Base-by-base conservation (phyloP, 306 rosid genomes). In the Pyrus bretschneideri region DNA sequence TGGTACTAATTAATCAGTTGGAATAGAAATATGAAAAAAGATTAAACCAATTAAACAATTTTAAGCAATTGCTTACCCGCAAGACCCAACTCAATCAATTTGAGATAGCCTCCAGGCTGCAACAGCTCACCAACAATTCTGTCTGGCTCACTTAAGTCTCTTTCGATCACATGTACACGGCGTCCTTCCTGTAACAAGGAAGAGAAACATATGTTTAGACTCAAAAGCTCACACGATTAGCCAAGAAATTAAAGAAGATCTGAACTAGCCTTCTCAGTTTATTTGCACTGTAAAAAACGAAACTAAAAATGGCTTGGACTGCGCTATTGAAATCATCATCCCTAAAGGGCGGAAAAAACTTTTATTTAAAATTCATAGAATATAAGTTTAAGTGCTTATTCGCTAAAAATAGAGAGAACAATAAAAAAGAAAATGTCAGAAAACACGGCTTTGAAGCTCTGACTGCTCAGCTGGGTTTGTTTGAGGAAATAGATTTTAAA, bases 41-140 rank as follows among this genome's bases (percentile, higher is more conserved):
- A 59, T 1, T 17, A 0, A 35, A 10, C 46, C 11, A 57, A 22
- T 12, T 7, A 63, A 63, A 64, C 3, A 31, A 31, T 18, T 7
- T 42, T 42, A 57, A 38, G 33, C 21, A 25, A 38, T 57, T 74
- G 58, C 84, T 78, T 87, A 93, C 98, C 98, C 70, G 86, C 78
- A 58, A 93, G 91, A 70, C 89, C 93, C 81, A 93, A 84, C 57
- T 91, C 97, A 54, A 87, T 63, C 74, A 91, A 76, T 81, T 85
- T 90, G 29, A 93, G 84, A 83, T 93, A 93, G 11, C 98, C 97
- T 5, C 98, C 97, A 22, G 98, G 98, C 79, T 93, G 94, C 44
- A 93, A 83, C 76, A 93, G 79, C 80, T 93, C 98, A 35, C 97
- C 97, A 25, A 90, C 97, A 81, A 91, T 93, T 76, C 93, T 85